phyloP scores from a whole-genome alignment of 2,329 filamentous ascomycete genomes.

The Trichothecium roseum region DNA sequence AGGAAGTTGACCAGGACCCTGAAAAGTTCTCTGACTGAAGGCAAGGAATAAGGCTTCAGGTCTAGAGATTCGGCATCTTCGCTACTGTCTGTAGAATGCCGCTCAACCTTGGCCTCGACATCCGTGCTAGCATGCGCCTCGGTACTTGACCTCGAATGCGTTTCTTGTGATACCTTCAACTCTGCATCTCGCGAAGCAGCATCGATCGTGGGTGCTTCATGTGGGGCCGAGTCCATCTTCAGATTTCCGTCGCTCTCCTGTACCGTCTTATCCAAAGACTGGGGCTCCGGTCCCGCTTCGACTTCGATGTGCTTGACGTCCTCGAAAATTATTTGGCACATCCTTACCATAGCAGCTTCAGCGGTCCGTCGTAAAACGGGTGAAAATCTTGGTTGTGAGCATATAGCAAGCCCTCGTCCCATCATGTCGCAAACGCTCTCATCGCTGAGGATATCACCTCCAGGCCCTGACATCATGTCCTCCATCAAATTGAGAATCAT shows the following conservation, averaged over 20 bases:
- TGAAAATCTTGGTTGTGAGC: constrained; percentile 84
- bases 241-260: constrained; percentile 63
- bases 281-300: constrained; percentile 57
- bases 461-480: constrained; percentile 89
- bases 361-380: constrained; percentile 84
- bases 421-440: constrained; percentile 99
- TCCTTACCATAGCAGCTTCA: constrained; percentile 94
- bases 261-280: constrained; percentile 54
- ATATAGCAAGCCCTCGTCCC: constrained; percentile 95
- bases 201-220: constrained; percentile 3
- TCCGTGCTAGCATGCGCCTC: constrained; percentile 1
- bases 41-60: constrained; percentile 82
- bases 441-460: constrained; percentile 87
- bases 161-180: constrained; percentile 4
- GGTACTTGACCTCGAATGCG: constrained; percentile 1
- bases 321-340: constrained; percentile 98
- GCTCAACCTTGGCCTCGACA: constrained; percentile 1
- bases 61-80: constrained; percentile 38
- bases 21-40: constrained; percentile 90
- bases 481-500: constrained; percentile 97
- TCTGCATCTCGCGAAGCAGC: constrained; percentile 3
- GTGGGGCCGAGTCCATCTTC: constrained; percentile 60
- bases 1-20: constrained; percentile 86
- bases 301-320: constrained; percentile 79
- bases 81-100: constrained; percentile 19